phyloP scores from a whole-genome alignment of 306 rosid species.

The Hylodesmum podocarpum region DNA sequence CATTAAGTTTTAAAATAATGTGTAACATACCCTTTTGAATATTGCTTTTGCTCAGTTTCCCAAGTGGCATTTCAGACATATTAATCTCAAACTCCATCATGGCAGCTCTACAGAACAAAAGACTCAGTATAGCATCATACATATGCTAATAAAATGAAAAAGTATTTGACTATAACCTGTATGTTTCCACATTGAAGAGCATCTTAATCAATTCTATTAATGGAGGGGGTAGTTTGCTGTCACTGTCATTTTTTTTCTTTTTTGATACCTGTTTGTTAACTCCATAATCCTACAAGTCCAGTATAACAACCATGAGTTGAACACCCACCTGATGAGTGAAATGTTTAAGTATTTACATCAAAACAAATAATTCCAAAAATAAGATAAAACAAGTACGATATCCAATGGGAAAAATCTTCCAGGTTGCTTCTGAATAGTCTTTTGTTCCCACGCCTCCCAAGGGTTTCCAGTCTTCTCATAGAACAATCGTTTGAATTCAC shows the following conservation, averaged over 20 bases:
- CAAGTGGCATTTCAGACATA: constrained; percentile 98
- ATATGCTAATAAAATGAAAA: constrained; percentile 15
- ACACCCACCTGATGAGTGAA: neutral
- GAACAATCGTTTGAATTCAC: constrained; percentile 80
- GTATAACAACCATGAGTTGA: constrained; percentile 22
- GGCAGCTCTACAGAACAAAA: constrained; percentile 74
- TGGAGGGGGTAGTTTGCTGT: constrained; percentile 70
- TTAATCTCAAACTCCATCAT: constrained; percentile 99
- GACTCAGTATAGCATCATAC: constrained; percentile 39
- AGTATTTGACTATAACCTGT: constrained; percentile 59
- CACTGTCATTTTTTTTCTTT: constrained; percentile 42
- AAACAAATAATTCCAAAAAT: constrained; percentile 12
- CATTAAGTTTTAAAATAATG: neutral
- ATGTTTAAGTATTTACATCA: neutral
- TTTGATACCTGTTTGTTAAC: constrained; percentile 67
- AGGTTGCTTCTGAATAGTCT: constrained; percentile 84
- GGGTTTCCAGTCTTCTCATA: constrained; percentile 94
- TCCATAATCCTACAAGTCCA: constrained; percentile 81
- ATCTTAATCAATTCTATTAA: constrained; percentile 85
- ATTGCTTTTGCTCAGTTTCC: constrained; percentile 87
- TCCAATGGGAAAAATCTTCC: constrained; percentile 97
- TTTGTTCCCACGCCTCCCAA: constrained; percentile 98
- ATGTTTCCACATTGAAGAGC: constrained; percentile 92
- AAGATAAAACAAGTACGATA: constrained; percentile 53
- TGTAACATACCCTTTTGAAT: constrained; percentile 72